Conservation (phyloP, 306 rosid species). For the Fragaria vesca region DNA sequence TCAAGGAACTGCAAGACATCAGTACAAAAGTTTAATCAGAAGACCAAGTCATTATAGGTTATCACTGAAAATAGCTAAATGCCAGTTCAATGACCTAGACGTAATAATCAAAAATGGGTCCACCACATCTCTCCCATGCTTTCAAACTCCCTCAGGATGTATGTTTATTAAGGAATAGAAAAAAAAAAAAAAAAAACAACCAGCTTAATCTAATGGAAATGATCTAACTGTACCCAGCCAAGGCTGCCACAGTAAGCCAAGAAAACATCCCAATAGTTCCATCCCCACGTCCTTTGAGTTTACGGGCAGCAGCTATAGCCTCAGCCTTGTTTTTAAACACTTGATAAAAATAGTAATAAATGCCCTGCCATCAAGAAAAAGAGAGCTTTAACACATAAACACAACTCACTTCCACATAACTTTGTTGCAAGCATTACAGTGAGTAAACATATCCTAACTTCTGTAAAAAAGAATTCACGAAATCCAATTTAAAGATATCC, state of each 20-base stretch:
- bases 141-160: neutral
- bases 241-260: conserved; percentile 84
- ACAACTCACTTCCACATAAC: neutral
- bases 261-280: conserved; percentile 84
- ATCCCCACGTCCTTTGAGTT: conserved; percentile 61
- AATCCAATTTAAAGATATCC: neutral
- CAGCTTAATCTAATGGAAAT: neutral
- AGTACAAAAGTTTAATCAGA: neutral
- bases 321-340: conserved; percentile 81
- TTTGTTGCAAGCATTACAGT: neutral
- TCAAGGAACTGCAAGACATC: conserved; percentile 65
- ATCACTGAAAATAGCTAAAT: neutral
- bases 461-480: neutral
- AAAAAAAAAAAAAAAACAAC: neutral
- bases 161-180: neutral
- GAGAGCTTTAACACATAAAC: conserved; percentile 7
- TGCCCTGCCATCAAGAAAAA: conserved; percentile 50
- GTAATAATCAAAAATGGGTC: neutral
- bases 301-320: conserved; percentile 67
- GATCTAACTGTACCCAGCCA: conserved; percentile 58
- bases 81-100: neutral
- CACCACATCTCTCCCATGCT: neutral
- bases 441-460: neutral
- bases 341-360: conserved; percentile 83
- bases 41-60: conserved; percentile 11